Evolutionary conservation across 106 monocot genomes (phyloP).

Genomic region (Narthecium ossifragum): DNA sequence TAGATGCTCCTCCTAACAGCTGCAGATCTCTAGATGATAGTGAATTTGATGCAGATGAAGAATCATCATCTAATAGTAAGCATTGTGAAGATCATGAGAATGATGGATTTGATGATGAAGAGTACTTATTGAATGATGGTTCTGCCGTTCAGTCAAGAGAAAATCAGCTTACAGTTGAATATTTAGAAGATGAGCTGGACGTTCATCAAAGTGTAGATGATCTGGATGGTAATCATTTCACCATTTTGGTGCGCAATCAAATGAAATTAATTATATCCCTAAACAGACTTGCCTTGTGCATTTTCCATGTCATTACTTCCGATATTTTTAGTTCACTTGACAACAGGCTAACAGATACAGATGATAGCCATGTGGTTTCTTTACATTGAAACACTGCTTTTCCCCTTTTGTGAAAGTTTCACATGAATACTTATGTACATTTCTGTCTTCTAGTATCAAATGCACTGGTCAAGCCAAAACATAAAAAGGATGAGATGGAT

Average conservation of each 20-base stretch:
- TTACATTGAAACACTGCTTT: too few relatives aligned
- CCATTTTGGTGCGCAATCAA: not conserved
- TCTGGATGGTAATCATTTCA: conserved; percentile 62
- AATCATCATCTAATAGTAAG: conserved; percentile 5
- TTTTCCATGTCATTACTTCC: not conserved
- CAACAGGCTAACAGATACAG: too few relatives aligned
- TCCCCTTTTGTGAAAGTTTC: too few relatives aligned
- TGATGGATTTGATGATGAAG: conserved; percentile 15
- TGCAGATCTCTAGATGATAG: conserved; percentile 6
- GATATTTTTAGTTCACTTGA: not conserved
- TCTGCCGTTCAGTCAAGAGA: conserved; percentile 9
- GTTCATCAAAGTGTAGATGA: conserved; percentile 43
- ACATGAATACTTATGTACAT: too few relatives aligned
- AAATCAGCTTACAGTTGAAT: conserved; percentile 39
- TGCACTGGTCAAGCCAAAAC: too few relatives aligned
- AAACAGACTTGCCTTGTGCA: not conserved
- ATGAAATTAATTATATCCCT: not conserved
- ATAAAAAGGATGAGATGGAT: too few relatives aligned
- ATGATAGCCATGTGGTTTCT: too few relatives aligned
- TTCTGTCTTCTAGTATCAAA: too few relatives aligned
- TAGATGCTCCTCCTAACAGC: conserved; percentile 16
- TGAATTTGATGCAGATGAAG: conserved; percentile 30
- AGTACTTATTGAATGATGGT: conserved; percentile 12
- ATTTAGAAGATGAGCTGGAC: conserved; percentile 78
- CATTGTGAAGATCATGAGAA: conserved; percentile 4